Base-by-base conservation (phyloP, 2,329 filamentous ascomycete species). In the Colletotrichum plurivorum region DNA sequence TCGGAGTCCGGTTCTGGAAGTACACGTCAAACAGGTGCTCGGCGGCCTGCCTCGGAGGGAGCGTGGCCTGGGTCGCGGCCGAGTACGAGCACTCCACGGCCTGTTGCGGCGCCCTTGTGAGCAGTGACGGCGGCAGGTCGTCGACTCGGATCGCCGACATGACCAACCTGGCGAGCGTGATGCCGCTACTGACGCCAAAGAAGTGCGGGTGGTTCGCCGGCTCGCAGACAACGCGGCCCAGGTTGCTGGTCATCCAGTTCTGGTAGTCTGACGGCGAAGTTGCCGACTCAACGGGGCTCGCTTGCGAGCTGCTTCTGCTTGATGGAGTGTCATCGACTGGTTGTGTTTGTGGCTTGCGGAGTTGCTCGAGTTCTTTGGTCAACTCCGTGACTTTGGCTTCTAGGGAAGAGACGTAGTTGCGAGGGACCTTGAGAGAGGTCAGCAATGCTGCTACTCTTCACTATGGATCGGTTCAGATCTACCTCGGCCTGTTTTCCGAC, bases 1-100 rank as follows among this genome's bases (percentile, higher is more conserved):
- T 76, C 6, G 78, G 77, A 7, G 77, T 78, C 4, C 76, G 75
- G 51, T 79, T 76, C 64, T 78, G 73, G 56, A 78, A 79, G 65
- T 80, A 80, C 3, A 78, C 74, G 5, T 79, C 73, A 31, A 76
- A 67, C 12, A 79, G 72, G 67, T 78, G 77, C 52, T 76, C 73
- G 67, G 78, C 77, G 49, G 72, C 76, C 69, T 76, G 74, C 7
- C 74, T 74, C 25, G 77, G 77, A 39, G 77, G 77, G 20, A 79
- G 71, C 20, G 77, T 77, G 13, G 76, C 71, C 20, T 69, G 62
- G 6, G 71, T 59, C 6, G 57, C 57, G 13, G 27, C 22, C 12
- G 43, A 53, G 25, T 53, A 53, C 4, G 25, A 31, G 51, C 36
- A 53, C 25, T 31, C 25, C 5, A n/a, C 25, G 25, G 13, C 18